Base-by-base conservation (phyloP, 805 yeast species). In the Myxozyma neotropica region DNA sequence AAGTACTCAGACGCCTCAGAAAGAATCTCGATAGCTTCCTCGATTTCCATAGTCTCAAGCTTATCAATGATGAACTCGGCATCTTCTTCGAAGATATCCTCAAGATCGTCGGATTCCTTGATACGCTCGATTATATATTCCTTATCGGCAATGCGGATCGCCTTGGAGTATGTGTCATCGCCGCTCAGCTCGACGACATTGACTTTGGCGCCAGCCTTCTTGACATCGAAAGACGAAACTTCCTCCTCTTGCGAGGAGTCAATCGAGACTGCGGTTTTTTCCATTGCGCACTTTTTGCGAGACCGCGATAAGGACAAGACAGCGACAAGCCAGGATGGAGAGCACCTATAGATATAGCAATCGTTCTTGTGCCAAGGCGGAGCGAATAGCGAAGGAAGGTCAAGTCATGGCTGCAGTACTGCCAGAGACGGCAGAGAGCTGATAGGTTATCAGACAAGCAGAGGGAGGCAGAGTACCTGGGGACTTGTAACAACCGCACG, bases 1-100 rank as follows among this genome's bases (percentile, higher is more conserved):
- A 78, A 80, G 23, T 75, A 74, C 0, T 63, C 72, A 1, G 74
- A 55, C n/a, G 78, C 73, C 19, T 74, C 71, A 26, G 69, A 64
- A 47, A 81, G 67, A 33, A 78, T 73, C 5, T 69, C 68, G 1
- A 76, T 29, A 0, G 80, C 75, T 42, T 77, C 79, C 2, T 43
- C 49, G n/a, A 31, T 23, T 4, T 26, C 52, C 42, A 55, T 43
- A 2, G 46, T 26, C 13, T n/a, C 23, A 13, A 55, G 26, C 36
- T 55, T 58, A 23, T 35, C 56, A 35, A 55, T 24, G 26, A 58
- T 48, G 23, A 59, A 59, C 26, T 29, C 50, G 36, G 51, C 50
- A 39, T 55, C 63, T 17, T 55, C 59, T 24, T 27, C 43, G 23
- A 53, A 23, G 21, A 58, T 49, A 29, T 56, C 51, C 15, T 50